Conservation (phyloP, 116 monocot genomes). For the Zostera marina region DNA sequence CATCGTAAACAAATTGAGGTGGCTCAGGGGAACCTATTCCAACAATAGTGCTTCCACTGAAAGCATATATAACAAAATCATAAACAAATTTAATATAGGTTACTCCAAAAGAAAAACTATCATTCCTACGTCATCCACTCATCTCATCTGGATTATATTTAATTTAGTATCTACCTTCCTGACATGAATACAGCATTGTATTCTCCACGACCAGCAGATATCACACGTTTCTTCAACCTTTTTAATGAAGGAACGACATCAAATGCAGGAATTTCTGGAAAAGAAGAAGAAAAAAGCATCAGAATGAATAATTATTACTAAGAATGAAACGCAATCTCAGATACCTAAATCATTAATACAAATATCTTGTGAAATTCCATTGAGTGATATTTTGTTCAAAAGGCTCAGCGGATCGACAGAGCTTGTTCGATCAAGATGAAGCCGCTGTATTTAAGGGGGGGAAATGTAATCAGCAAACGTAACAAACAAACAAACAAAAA, state of each 20-base stretch:
- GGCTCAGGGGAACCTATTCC: conserved; percentile 90
- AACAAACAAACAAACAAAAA: neutral
- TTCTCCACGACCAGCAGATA: conserved; percentile 57
- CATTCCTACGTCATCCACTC: neutral
- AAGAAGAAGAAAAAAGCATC: too few species aligned
- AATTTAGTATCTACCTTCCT: conserved; percentile 51
- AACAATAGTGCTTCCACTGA: conserved; percentile 98
- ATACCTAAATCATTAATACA: conserved; percentile 96
- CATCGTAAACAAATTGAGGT: conserved; percentile 78
- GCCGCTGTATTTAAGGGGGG: conserved; percentile 31
- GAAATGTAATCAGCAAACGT: neutral
- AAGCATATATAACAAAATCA: neutral
- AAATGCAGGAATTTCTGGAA: conserved; percentile 83
- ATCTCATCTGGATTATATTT: neutral
- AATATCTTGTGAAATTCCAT: conserved; percentile 82
- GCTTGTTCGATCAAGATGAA: conserved; percentile 56
- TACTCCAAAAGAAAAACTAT: neutral
- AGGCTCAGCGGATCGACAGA: conserved; percentile 52
- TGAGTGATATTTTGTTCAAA: conserved; percentile 36
- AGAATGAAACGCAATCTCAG: neutral
- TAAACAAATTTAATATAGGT: neutral
- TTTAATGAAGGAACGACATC: conserved; percentile 85
- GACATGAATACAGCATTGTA: conserved; percentile 97
- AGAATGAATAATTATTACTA: too few species aligned
- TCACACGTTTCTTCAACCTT: conserved; percentile 67